Evolutionary conservation across 2,329 filamentous ascomycete genomes (phyloP).

Genomic region (Neoascochyta sp.): DNA sequence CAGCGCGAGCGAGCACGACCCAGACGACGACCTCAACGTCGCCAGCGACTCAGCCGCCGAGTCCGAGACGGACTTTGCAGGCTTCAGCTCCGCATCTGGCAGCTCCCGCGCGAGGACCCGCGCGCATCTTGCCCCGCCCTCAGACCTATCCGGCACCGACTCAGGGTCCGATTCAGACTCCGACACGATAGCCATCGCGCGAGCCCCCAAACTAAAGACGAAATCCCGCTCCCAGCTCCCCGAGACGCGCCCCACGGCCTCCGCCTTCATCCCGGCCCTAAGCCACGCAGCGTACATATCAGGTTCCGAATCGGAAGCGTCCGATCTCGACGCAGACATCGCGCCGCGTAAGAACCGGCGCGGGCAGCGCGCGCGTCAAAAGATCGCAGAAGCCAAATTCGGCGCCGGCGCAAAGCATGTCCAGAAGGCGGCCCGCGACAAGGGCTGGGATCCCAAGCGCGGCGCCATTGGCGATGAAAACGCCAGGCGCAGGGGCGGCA

Average conservation of each 20-base stretch:
- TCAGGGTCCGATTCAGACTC: conserved; percentile 15
- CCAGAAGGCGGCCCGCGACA: conserved; percentile 47
- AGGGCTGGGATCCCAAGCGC: conserved; percentile 57
- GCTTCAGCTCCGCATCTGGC: conserved; percentile 4
- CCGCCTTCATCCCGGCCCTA: conserved; percentile 69
- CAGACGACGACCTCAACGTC: conserved; percentile 17
- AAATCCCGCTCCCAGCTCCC: conserved; percentile 7
- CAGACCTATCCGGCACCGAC: conserved; percentile 11
- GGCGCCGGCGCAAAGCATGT: conserved; percentile 67
- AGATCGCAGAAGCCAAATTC: conserved; percentile 78
- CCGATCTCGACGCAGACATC: conserved; percentile 52
- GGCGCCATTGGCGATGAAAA: conserved; percentile 48
- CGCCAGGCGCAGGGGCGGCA: conserved; percentile 15
- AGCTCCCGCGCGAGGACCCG: conserved; percentile 3
- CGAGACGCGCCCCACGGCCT: conserved; percentile 31
- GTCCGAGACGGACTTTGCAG: conserved; percentile 6
- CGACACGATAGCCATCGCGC: conserved; percentile 6
- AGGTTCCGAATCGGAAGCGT: conserved; percentile 69
- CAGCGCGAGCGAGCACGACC: conserved; percentile 22
- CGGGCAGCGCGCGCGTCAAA: conserved; percentile 73
- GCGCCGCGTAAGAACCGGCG: conserved; percentile 66
- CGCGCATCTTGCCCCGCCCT: conserved; percentile 12
- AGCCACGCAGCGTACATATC: conserved; percentile 76
- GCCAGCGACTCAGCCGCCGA: conserved; percentile 9
- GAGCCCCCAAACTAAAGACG: too few species aligned